Base-by-base conservation (phyloP, 139 green algal genomes). In the Dunaliella sp. region DNA sequence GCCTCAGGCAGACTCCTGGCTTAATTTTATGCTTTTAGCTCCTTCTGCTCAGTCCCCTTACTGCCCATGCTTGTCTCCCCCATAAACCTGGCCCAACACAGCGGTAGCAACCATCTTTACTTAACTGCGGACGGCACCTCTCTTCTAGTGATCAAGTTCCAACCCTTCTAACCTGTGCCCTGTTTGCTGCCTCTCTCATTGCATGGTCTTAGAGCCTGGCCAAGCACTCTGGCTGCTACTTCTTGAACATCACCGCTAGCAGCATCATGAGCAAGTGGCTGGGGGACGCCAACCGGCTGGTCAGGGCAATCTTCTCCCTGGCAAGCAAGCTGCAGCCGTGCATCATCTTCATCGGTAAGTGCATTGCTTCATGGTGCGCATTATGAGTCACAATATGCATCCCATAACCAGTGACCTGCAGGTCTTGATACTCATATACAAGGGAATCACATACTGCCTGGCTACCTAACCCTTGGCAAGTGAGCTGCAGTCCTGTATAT, bases 401-500 rank as follows among this genome's bases (percentile, higher is more conserved):
- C 25, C 22, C 59, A 76, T 76, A 25, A 76, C 59, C 25, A 25
- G 59, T 76, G 59, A 22, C 22, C 25, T 76, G 22, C 22, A 22
- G 22, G 22, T 25, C 25, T 76, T 76, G 25, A n/a, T 76, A 25
- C 59, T 76, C 22, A 76, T 22, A 76, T 76, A n/a, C 22, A 76
- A n/a, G 59, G 22, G 59, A 22, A 22, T n/a, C 59, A 76, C 59
- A 76, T 76, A 76, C 59, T 76, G 59, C n/a, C n/a, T n/a, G 22
- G 96, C 95, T 31, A 90, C 97, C 22, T 89, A 88, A 85, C 85
- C 37, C 7, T 86, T 98, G 73, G 96, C 96, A 0, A 86, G 86
- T 48, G 98, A 99, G 90, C 90, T 99, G 77, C 90, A 98, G 90
- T 95, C 96, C 1, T 93, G 91, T 76, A 98, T 99, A 97, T 99